Evolutionary conservation across 2,329 filamentous ascomycete genomes (phyloP).

Genomic region (Alternaria arborescens): DNA sequence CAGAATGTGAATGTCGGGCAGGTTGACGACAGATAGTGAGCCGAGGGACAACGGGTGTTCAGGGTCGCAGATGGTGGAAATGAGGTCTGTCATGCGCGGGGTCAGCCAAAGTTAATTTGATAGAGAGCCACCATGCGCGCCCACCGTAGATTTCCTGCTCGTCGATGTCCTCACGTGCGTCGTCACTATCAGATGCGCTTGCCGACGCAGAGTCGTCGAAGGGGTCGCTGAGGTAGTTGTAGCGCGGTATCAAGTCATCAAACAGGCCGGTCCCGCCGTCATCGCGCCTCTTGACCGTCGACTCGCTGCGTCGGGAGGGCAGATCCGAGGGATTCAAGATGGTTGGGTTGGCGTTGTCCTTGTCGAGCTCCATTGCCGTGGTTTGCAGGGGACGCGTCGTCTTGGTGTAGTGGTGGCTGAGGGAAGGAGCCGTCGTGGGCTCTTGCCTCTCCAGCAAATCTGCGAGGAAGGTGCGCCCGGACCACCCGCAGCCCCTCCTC

Average conservation of each 20-base stretch:
- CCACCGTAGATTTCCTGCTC: conserved; percentile 95
- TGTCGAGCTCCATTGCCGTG: conserved; percentile 54
- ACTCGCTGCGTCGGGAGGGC: conserved; percentile 73
- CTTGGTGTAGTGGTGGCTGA: conserved; percentile 3
- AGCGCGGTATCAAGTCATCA: conserved; percentile 60
- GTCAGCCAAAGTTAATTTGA: conserved; percentile 29
- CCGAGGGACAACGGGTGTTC: conserved; percentile 95
- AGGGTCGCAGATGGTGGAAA: conserved; percentile 93
- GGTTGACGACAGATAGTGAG: conserved; percentile 91
- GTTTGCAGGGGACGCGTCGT: conserved; percentile 4
- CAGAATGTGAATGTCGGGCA: conserved; percentile 88
- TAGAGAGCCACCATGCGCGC: conserved; percentile 12
- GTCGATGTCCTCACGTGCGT: conserved; percentile 83
- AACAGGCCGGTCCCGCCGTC: conserved; percentile 63
- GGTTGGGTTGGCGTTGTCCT: conserved; percentile 87
- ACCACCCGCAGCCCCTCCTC: conserved; percentile 4
- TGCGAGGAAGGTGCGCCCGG: conserved; percentile 12
- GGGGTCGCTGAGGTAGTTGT: conserved; percentile 60
- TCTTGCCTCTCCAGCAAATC: conserved; percentile 15
- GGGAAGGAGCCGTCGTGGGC: conserved; percentile 20
- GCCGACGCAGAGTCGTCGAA: conserved; percentile 53
- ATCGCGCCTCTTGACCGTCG: conserved; percentile 54
- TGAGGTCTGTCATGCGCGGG: conserved; percentile 71
- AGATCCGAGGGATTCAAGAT: conserved; percentile 89
- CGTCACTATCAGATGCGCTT: conserved; percentile 63